Base-by-base conservation (phyloP, 352 stramenopile genomes). In the Pythium periplocum region DNA sequence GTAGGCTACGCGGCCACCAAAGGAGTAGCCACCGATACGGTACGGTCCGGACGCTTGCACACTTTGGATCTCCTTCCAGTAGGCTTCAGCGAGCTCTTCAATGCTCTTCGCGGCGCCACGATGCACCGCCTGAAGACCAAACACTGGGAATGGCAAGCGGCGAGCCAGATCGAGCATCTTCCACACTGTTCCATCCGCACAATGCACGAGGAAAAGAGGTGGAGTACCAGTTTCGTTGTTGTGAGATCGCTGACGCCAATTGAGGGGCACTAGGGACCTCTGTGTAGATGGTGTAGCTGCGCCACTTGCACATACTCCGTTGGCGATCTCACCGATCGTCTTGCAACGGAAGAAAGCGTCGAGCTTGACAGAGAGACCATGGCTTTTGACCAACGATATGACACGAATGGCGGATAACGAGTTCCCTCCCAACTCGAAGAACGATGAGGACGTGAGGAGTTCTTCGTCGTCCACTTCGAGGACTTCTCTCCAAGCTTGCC, bases 351-450 rank as follows among this genome's bases (percentile, higher is more conserved):
- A 81, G 34, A 83, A 76, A 17, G 64, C 59, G 6, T 80, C 61
- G n/a, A 89, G 54, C 2, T 75, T 57, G 6, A 84, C 53, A 2
- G 48, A 36, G 8, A 89, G 30, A 4, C 70, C 72, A 17, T 80
- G 75, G 6, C 69, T 61, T 45, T 78, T 70, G 32, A 80, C 68
- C 4, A 86, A 48, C 6, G 71, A 71, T 12, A 86, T 84, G 34
- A 79, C 73, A 2, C 75, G 78, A n/a, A 87, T 83, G 41, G 78
- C 78, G 8, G 68, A 59, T 12, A 91, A 58, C 6, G 78, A 90
- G 34, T 87, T 77, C 8, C 81, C 81, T 3, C 81, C 81, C 9
- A 89, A 42, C 42, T 84, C 73, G 47, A 91, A 88, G 53, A 89
- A 91, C 1, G 75, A 82, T 9, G 48, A 56, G 0, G 62, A 55